Evolutionary conservation across 2,329 filamentous ascomycete genomes (phyloP), one percentile per base, ranked within the genome.

Genomic region (Talaromyces sp.): DNA sequence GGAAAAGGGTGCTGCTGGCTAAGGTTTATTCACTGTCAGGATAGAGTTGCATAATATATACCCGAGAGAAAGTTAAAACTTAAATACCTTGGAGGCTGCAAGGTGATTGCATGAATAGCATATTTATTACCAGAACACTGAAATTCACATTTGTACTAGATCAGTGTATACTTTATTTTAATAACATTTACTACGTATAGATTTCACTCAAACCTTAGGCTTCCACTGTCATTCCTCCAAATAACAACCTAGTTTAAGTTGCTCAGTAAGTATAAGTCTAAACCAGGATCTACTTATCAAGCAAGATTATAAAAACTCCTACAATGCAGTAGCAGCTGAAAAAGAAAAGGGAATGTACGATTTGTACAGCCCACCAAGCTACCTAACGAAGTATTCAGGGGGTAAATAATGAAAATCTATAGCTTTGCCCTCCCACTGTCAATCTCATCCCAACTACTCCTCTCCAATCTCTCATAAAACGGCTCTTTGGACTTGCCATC

Each of bases 381-480:
- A 31, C 27, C 27, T 31, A 31, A 7, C 27, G 27, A 31, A 3
- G 27, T 31, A 31, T 6, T 5, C 27, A 31, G 27, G 27, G 5
- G 27, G 27, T 31, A 31, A 6, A 22, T n/a, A 45, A 45, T 3
- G 25, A 13, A 47, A 61, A 31, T 31, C 27, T 58, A 80, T 67
- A 81, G 61, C 68, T 81, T 83, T n/a, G 80, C 80, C 62, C 67
- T 73, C 8, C 80, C 81, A 43, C 62, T 73, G 66, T 80, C 78
- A 67, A 83, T 82, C 10, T 69, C 69, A 4, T 66, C 68, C 81
- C 81, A 83, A 65, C 74, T 75, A 17, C 66, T 58, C 27, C 67
- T 69, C 67, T 78, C 76, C 17, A 83, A 69, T 31, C 69, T 75
- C 68, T 77, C 73, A 67, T 81, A 83, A 25, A 56, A 70, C 10